Conservation (phyloP, 805 yeast species). For the Pichia sporocuriosa region DNA sequence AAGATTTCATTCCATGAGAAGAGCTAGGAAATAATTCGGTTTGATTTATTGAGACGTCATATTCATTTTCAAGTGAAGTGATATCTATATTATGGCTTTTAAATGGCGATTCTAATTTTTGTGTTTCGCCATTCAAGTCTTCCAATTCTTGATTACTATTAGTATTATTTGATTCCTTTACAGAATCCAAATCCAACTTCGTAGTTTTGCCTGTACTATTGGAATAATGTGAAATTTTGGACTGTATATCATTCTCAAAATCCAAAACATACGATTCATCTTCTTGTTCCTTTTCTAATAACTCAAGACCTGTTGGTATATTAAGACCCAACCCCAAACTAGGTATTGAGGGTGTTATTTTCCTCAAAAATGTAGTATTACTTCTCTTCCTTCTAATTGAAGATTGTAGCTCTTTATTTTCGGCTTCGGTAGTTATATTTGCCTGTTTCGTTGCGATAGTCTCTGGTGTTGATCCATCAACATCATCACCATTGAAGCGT, state of each 20-base stretch:
- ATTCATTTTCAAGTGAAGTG: too few species aligned
- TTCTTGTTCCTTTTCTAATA: neutral
- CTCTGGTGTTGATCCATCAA: too few species aligned
- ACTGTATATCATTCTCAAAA: too few species aligned
- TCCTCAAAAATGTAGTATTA: conserved; percentile 2
- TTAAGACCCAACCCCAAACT: neutral
- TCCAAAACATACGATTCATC: neutral
- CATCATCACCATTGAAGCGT: conserved; percentile 17
- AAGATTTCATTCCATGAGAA: neutral
- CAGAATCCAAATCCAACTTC: neutral
- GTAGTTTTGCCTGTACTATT: neutral
- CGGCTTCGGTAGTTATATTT: too few species aligned
- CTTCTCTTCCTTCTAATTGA: conserved; percentile 1
- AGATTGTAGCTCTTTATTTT: neutral
- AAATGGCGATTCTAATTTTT: too few species aligned
- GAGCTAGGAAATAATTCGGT: neutral
- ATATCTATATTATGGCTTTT: too few species aligned
- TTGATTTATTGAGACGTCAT: too few species aligned
- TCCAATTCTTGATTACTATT: too few species aligned
- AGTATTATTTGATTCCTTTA: too few species aligned
- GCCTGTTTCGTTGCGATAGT: too few species aligned
- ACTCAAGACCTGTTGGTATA: neutral
- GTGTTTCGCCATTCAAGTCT: too few species aligned
- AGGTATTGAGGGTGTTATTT: neutral
- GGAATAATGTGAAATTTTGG: too few species aligned